Conservation (phyloP, 306 rosid species). For the Gleditsia sinensis region DNA sequence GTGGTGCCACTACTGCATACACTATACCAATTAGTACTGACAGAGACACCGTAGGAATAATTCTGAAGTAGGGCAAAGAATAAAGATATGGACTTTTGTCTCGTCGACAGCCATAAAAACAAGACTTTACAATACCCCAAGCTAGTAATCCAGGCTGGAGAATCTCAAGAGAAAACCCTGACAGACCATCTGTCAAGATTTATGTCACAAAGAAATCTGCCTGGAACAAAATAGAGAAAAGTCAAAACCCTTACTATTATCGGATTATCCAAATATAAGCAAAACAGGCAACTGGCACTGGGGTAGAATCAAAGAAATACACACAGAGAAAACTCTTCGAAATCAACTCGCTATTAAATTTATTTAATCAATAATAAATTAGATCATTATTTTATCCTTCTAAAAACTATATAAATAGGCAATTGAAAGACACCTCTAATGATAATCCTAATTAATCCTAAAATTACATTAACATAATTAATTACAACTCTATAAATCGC, state of each 20-base stretch:
- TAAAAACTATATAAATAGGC: too few species aligned
- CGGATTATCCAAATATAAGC: slow-evolving; percentile 9
- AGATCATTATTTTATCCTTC: too few species aligned
- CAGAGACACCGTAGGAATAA: slow-evolving; percentile 71
- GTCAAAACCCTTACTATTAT: not conserved
- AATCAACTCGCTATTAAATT: too few species aligned
- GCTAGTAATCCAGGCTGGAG: slow-evolving; percentile 81
- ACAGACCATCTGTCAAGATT: slow-evolving; percentile 82
- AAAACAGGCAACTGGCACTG: not conserved
- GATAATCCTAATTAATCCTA: too few species aligned
- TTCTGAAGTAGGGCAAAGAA: slow-evolving; percentile 74
- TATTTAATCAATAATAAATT: too few species aligned
- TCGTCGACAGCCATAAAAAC: slow-evolving; percentile 38
- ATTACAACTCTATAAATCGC: too few species aligned
- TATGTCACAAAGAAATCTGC: slow-evolving; percentile 95
- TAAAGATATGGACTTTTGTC: slow-evolving; percentile 67
- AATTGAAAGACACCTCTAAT: too few species aligned
- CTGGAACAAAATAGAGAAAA: slow-evolving; percentile 48
- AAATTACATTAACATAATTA: too few species aligned
- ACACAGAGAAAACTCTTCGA: too few species aligned
- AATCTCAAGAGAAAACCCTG: slow-evolving; percentile 88
- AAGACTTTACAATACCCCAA: slow-evolving; percentile 64
- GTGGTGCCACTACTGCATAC: slow-evolving; percentile 81
- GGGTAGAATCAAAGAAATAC: too few species aligned
- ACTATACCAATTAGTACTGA: slow-evolving; percentile 82